A percentile compares a stretch with the other conserved stretches of the same genome.
These are phyloP conservation scores for Talaromyces ruber DNA, from an alignment of 495 filamentous ascomycete species.

Conservation along the genomic window DNA sequence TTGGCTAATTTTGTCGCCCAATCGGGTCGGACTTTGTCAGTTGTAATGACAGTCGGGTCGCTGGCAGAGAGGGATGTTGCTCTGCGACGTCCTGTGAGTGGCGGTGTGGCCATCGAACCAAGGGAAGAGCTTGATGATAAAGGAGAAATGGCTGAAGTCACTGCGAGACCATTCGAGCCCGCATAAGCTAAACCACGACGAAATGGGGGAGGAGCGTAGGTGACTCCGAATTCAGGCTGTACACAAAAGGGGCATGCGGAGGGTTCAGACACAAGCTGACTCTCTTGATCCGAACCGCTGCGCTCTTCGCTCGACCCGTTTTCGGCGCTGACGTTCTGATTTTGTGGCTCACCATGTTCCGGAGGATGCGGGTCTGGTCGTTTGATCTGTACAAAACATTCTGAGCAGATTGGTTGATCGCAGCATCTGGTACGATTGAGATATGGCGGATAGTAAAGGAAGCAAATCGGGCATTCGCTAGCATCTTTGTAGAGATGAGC, in stretches of 20 bases:
- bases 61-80: constrained; percentile 76
- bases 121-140: constrained; percentile 56
- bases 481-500: constrained; percentile 89
- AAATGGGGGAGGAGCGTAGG: constrained; percentile 73
- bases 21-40: constrained; percentile 84
- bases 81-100: constrained; percentile 45
- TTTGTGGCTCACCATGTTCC: constrained; percentile 58
- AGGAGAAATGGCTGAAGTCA: constrained; percentile 51
- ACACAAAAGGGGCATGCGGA: constrained; percentile 95
- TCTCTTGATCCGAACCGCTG: constrained; percentile 40
- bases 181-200: constrained; percentile 73
- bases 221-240: constrained; percentile 89
- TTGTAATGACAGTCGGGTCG: constrained; percentile 77
- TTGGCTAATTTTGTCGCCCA: constrained; percentile 86
- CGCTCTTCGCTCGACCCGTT: constrained; percentile 24
- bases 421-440: constrained; percentile 95
- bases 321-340: constrained; percentile 37
- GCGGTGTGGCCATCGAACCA: constrained; percentile 27
- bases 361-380: constrained; percentile 91
- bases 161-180: constrained; percentile 30
- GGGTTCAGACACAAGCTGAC: constrained; percentile 76
- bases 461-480: constrained; percentile 90
- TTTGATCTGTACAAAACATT: constrained; percentile 99
- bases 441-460: constrained; percentile 91
- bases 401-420: constrained; percentile 94